phyloP scores from a whole-genome alignment of 1,139 yeast species.

The Diutina pseudorugosa region DNA sequence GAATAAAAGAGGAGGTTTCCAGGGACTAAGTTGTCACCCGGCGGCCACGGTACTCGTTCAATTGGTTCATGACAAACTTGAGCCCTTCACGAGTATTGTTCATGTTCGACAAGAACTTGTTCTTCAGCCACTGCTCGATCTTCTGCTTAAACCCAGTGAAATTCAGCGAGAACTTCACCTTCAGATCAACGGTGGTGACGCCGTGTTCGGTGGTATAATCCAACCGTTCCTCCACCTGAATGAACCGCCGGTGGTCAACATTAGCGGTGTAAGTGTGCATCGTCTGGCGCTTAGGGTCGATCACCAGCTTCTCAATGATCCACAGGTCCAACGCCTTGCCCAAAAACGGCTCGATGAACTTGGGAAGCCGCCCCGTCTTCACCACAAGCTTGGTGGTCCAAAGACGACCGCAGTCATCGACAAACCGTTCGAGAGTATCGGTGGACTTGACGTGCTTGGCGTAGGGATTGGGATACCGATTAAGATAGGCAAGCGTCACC shows the following conservation, averaged over 20 bases:
- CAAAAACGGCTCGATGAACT: constrained; percentile 66
- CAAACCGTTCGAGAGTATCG: constrained; percentile 55
- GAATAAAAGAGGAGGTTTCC: neutral
- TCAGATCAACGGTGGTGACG: constrained; percentile 30
- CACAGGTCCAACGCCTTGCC: constrained; percentile 67
- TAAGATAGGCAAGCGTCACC: constrained; percentile 68
- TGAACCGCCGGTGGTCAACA: constrained; percentile 71
- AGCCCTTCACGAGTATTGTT: constrained; percentile 61
- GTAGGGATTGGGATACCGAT: constrained; percentile 84
- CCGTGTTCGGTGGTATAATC: constrained; percentile 23
- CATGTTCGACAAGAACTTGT: constrained; percentile 56
- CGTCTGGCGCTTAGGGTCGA: constrained; percentile 47
- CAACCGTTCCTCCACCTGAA: constrained; percentile 71
- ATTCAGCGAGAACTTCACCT: constrained; percentile 66
- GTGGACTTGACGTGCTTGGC: constrained; percentile 80
- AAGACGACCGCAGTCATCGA: constrained; percentile 54
- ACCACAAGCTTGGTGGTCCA: constrained; percentile 65
- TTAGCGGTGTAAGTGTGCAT: constrained; percentile 72
- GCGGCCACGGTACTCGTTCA: constrained; percentile 10
- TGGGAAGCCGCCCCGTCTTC: constrained; percentile 74
- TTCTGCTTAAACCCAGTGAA: constrained; percentile 57
- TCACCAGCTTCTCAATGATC: constrained; percentile 72
- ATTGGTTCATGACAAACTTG: constrained; percentile 58
- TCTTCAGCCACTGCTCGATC: constrained; percentile 77
- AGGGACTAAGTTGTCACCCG: neutral